Percentiles rank a stretch among this genome's conserved stretches.
Conservation (phyloP, 495 filamentous ascomycete genomes). For the Penicillium taxi region DNA sequence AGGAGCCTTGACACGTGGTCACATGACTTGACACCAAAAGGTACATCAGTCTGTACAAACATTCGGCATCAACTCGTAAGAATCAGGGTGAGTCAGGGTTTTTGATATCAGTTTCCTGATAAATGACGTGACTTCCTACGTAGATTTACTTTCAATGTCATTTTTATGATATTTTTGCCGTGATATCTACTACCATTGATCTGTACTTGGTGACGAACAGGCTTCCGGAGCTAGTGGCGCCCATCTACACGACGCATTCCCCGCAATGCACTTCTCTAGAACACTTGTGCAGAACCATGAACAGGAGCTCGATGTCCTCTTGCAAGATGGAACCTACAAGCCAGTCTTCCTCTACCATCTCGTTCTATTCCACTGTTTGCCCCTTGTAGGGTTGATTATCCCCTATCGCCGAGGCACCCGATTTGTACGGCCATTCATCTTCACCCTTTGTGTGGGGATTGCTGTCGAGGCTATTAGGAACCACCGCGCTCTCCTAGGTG, state of each 20-base stretch:
- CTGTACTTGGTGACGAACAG: slow-evolving; percentile 7
- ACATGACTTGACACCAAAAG: slow-evolving; percentile 6
- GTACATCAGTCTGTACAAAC: too few species aligned
- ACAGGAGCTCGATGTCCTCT: slow-evolving; percentile 14
- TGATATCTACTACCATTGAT: too few species aligned
- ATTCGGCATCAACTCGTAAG: too few species aligned
- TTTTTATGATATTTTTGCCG: too few species aligned
- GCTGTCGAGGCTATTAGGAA: slow-evolving; percentile 31
- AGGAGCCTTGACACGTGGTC: slow-evolving; percentile 6
- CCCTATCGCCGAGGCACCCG: slow-evolving; percentile 16
- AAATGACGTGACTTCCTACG: too few species aligned
- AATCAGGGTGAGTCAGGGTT: too few species aligned
- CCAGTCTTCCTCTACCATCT: slow-evolving; percentile 35
- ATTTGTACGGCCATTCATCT: slow-evolving; percentile 45
- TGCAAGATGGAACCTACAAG: slow-evolving; percentile 26
- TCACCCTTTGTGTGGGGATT: slow-evolving; percentile 42
- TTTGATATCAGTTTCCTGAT: too few species aligned
- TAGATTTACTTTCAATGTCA: too few species aligned
- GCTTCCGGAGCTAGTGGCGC: slow-evolving; percentile 10
- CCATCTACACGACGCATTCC: slow-evolving; percentile 26
- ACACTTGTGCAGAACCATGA: slow-evolving; percentile 14
- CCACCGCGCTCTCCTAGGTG: slow-evolving; percentile 49
- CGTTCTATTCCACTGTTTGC: slow-evolving; percentile 22
- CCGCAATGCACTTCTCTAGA: slow-evolving; percentile 13
- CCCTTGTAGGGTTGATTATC: slow-evolving; percentile 29